These are phyloP conservation scores for Aspergillus avenaceus DNA, from an alignment of 495 filamentous ascomycete genomes.

Conservation along the genomic window DNA sequence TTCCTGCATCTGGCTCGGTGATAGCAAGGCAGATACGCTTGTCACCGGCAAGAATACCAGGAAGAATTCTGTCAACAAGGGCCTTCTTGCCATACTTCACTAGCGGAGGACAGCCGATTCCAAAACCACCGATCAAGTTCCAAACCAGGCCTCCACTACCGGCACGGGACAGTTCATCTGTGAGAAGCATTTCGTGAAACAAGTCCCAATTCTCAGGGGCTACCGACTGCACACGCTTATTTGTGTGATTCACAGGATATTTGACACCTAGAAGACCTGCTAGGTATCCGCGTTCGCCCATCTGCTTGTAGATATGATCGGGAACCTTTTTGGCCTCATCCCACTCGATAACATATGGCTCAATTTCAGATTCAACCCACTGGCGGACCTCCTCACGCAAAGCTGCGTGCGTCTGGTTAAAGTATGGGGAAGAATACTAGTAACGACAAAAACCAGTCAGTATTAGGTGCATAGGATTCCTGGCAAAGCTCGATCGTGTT, in stretches of 20 bases:
- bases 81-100: slow-evolving; percentile 89
- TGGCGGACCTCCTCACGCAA: slow-evolving; percentile 84
- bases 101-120: slow-evolving; percentile 87
- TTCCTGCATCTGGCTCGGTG: slow-evolving; percentile 76
- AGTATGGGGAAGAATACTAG: slow-evolving; percentile 93
- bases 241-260: slow-evolving; percentile 70
- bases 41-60: slow-evolving; percentile 82
- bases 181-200: slow-evolving; percentile 94
- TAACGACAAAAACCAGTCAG: slow-evolving; percentile 12
- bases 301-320: slow-evolving; percentile 84
- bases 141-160: slow-evolving; percentile 96
- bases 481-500: not conserved
- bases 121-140: slow-evolving; percentile 93
- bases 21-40: slow-evolving; percentile 93
- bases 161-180: slow-evolving; percentile 85
- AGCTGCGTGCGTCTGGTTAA: slow-evolving; percentile 86
- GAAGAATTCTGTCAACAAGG: slow-evolving; percentile 77
- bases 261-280: slow-evolving; percentile 78
- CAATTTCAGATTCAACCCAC: slow-evolving; percentile 88
- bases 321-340: slow-evolving; percentile 91
- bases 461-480: not conserved
- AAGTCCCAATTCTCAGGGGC: slow-evolving; percentile 90
- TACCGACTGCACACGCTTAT: slow-evolving; percentile 69
- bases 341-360: slow-evolving; percentile 93
- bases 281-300: slow-evolving; percentile 89